Conservation (phyloP, 257 asterid species). For the Thymus quinquecostatus region DNA sequence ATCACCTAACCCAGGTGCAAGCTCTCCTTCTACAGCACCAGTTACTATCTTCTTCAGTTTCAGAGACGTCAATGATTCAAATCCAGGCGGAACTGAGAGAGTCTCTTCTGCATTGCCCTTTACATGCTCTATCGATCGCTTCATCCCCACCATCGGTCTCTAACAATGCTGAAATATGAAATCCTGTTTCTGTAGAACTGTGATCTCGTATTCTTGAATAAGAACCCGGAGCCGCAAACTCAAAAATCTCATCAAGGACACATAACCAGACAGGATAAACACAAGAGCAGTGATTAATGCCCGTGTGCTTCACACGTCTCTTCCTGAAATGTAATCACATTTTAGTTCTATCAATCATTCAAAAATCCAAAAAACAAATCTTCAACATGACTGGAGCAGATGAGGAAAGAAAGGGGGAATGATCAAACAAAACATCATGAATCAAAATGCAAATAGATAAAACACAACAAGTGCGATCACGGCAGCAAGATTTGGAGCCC, state of each 20-base stretch:
- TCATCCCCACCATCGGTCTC: slow-evolving; percentile 53
- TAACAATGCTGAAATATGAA: slow-evolving; percentile 7
- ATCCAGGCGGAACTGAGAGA: slow-evolving; percentile 82
- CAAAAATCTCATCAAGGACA: slow-evolving; percentile 17
- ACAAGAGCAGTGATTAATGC: background rate
- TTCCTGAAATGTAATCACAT: slow-evolving; percentile 10
- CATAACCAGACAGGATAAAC: slow-evolving; percentile 21
- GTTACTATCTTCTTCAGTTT: slow-evolving; percentile 44
- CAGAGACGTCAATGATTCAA: slow-evolving; percentile 61
- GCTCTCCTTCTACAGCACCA: slow-evolving; percentile 29
- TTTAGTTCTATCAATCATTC: too few relatives aligned
- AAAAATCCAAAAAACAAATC: background rate
- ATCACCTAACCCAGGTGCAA: slow-evolving; percentile 27
- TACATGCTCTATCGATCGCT: slow-evolving; percentile 25
- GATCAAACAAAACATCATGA: background rate
- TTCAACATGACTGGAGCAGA: background rate
- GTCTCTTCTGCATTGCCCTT: slow-evolving; percentile 23
- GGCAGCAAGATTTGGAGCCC: background rate
- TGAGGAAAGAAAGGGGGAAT: background rate
- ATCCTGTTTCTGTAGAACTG: slow-evolving; percentile 1
- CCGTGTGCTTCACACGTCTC: slow-evolving; percentile 7
- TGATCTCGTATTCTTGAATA: background rate
- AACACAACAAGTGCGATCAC: background rate
- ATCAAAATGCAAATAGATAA: background rate
- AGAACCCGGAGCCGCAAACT: background rate